Conservation (phyloP, 2,329 filamentous ascomycete species). For the Arthrobotrys conoides region DNA sequence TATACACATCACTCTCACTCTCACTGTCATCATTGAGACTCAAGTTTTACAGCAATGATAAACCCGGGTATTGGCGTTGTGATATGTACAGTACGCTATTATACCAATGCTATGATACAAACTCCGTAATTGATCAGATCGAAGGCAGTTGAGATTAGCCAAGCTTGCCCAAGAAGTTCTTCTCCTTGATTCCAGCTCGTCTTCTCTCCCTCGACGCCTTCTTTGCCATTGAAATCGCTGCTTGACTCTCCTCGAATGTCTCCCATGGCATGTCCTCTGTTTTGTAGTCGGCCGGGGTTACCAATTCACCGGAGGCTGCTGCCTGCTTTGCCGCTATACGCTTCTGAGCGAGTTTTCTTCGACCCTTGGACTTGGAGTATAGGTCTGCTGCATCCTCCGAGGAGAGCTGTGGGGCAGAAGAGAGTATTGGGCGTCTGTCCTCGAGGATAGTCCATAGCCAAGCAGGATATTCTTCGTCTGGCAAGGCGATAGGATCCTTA, state of each 20-base stretch:
- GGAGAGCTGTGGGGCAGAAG: constrained; percentile 64
- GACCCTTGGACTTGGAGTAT: constrained; percentile 76
- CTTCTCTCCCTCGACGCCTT: constrained; percentile 81
- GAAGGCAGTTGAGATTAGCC: constrained; percentile 20
- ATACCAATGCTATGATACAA: constrained; percentile 50
- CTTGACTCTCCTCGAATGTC: constrained; percentile 68
- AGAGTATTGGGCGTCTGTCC: constrained; percentile 69
- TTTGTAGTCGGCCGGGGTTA: constrained; percentile 45
- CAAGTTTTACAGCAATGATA: not conserved
- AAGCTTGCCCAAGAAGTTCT: constrained; percentile 76
- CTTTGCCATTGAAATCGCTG: constrained; percentile 75
- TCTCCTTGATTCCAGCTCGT: constrained; percentile 83
- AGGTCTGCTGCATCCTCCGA: constrained; percentile 77
- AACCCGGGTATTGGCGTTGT: constrained; percentile 41
- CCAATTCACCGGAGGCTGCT: constrained; percentile 36
- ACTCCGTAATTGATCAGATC: constrained; percentile 69
- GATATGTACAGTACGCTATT: constrained; percentile 54
- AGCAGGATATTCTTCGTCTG: constrained; percentile 81
- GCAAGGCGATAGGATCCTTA: constrained; percentile 79
- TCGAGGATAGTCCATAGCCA: constrained; percentile 84
- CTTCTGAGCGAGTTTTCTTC: constrained; percentile 63
- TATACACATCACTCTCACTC: constrained; percentile 18
- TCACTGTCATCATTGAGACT: constrained; percentile 3
- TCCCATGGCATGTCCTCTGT: constrained; percentile 57
- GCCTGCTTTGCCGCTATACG: constrained; percentile 57